phyloP scores from a whole-genome alignment of 164 flowering plant species.

The Amborella trichopoda region DNA sequence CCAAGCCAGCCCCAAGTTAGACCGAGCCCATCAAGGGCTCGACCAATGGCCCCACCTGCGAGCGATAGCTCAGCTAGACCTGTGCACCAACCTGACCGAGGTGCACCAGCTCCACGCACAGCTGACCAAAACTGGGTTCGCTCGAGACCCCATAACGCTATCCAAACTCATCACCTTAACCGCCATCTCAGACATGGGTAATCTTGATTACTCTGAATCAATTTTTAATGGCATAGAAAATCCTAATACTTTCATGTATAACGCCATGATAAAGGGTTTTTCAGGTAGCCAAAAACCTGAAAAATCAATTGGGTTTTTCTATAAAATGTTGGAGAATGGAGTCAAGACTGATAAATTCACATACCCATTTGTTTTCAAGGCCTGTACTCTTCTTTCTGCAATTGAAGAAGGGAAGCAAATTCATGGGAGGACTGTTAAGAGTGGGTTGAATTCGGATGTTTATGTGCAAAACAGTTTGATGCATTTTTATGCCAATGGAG shows the following conservation, averaged over 20 bases:
- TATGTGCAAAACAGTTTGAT: slow-evolving; percentile 50
- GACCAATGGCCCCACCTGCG: no score
- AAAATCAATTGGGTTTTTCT: slow-evolving; percentile 30
- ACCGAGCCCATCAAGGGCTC: no score
- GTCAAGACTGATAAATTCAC: slow-evolving; percentile 42
- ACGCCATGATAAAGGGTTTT: slow-evolving; percentile 38
- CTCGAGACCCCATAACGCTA: slow-evolving; percentile 33
- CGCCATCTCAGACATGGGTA: slow-evolving; percentile 1
- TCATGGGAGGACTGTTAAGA: slow-evolving; percentile 30
- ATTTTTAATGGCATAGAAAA: slow-evolving; percentile 25
- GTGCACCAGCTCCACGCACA: slow-evolving; percentile 38
- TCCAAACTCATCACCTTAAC: slow-evolving; percentile 30
- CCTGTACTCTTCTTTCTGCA: slow-evolving; percentile 29
- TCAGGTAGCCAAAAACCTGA: slow-evolving; percentile 21
- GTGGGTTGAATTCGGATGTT: slow-evolving; percentile 42
- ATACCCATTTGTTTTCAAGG: slow-evolving; percentile 44
- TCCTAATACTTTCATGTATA: slow-evolving; percentile 57
- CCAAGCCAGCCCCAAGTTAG: no score
- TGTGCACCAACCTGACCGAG: slow-evolving; percentile 13
- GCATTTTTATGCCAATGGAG: slow-evolving; percentile 27
- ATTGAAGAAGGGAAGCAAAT: slow-evolving; percentile 38
- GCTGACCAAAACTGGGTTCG: slow-evolving; percentile 33
- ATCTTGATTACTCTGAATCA: slow-evolving; percentile 20
- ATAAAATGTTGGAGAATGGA: slow-evolving; percentile 21
- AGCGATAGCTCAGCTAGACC: slow-evolving; percentile 10